Conservation (phyloP, 495 filamentous ascomycete species). For the Daldinia bambusicola region DNA sequence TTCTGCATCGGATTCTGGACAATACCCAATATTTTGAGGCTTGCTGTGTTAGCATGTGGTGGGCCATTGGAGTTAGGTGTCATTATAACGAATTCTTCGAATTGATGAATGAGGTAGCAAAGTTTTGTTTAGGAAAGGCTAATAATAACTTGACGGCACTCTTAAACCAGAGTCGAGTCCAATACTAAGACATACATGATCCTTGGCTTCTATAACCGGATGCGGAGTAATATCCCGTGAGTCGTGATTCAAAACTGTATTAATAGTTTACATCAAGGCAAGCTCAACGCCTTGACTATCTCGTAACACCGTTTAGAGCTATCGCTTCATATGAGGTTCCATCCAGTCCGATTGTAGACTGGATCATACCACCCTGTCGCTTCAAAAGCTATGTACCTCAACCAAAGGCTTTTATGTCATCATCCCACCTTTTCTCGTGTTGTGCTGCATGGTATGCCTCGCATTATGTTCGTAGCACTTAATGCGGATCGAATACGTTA, state of each 20-base stretch:
- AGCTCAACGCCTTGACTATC: too few relatives aligned
- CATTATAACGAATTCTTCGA: not conserved
- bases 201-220: not conserved
- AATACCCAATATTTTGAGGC: constrained; percentile 40
- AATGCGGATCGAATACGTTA: not conserved
- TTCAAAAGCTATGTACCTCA: too few relatives aligned
- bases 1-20: constrained; percentile 40
- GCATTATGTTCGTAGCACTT: not conserved
- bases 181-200: not conserved
- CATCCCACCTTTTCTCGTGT: too few relatives aligned
- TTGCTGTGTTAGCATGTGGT: constrained; percentile 24
- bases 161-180: not conserved
- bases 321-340: too few relatives aligned
- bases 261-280: too few relatives aligned
- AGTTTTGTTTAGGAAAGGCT: not conserved
- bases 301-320: too few relatives aligned
- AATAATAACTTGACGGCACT: not conserved
- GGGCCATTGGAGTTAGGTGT: constrained; percentile 34
- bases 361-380: too few relatives aligned
- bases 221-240: too few relatives aligned
- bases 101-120: not conserved
- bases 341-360: too few relatives aligned
- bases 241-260: too few relatives aligned
- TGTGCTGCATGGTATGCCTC: not conserved
- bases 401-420: too few relatives aligned